Conservation (phyloP, 1,284 basidiomycete genomes). For the Quambalaria eucalypti region DNA sequence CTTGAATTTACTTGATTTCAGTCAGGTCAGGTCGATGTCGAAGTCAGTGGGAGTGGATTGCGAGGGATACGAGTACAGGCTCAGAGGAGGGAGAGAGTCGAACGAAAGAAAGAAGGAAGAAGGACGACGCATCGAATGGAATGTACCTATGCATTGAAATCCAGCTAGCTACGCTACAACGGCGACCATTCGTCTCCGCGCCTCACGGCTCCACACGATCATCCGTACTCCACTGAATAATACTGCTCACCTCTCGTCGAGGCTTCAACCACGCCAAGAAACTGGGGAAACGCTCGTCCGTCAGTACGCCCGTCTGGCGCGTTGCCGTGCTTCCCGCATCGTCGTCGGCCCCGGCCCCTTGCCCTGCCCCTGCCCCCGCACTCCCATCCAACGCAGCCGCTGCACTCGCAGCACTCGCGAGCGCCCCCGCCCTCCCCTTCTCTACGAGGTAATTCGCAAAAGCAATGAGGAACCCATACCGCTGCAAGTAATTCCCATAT, state of each 20-base stretch:
- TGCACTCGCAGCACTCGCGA: not conserved
- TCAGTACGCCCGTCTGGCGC: too few species aligned
- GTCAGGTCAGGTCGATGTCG: too few species aligned
- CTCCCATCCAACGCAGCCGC: not conserved
- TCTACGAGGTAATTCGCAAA: slow-evolving; percentile 87
- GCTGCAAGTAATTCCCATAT: slow-evolving; percentile 39
- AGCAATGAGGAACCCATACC: slow-evolving; percentile 81
- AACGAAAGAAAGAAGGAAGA: too few species aligned
- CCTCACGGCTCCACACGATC: too few species aligned
- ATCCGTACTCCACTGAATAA: slow-evolving; percentile 38
- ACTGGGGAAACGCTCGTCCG: slow-evolving; percentile 32
- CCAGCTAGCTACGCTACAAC: too few species aligned
- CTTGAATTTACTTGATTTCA: too few species aligned
- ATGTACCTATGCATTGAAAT: too few species aligned
- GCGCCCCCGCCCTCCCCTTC: slow-evolving; percentile 24
- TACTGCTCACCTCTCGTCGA: slow-evolving; percentile 35
- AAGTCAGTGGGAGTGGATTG: too few species aligned
- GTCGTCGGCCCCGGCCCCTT: not conserved
- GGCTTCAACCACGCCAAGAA: slow-evolving; percentile 40
- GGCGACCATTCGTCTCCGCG: too few species aligned
- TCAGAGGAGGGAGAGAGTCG: too few species aligned
- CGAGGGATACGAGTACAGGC: too few species aligned
- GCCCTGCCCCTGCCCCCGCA: not conserved
- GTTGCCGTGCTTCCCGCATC: not conserved
- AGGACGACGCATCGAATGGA: too few species aligned